Percentiles rank a stretch among this genome's conserved stretches.
phyloP scores from a whole-genome alignment of 768 basidiomycete genomes.

The Naganishia friedmannii region DNA sequence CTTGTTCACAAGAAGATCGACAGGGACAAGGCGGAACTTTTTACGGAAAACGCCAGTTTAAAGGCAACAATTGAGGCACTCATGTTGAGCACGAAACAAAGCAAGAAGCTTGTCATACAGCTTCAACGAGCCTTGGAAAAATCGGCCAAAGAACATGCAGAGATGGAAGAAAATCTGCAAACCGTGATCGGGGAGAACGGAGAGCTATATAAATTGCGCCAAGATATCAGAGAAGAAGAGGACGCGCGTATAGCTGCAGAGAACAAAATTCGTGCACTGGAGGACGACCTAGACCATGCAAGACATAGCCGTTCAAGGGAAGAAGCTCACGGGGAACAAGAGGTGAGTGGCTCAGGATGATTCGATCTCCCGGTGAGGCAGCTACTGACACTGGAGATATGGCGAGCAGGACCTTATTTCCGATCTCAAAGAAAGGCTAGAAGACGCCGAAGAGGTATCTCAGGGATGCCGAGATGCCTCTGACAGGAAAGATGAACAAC shows the following conservation, averaged over 20 bases:
- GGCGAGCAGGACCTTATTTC: conserved; percentile 37
- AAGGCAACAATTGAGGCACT: conserved; percentile 89
- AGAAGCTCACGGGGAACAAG: conserved; percentile 46
- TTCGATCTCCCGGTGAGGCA: conserved; percentile 31
- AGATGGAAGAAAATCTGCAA: conserved; percentile 67
- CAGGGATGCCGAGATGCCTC: not conserved
- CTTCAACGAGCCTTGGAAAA: conserved; percentile 48
- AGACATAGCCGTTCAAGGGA: conserved; percentile 47
- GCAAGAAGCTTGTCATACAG: conserved; percentile 81
- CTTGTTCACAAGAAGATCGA: conserved; percentile 83
- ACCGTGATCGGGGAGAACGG: conserved; percentile 56
- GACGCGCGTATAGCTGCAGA: conserved; percentile 9
- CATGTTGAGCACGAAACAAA: conserved; percentile 84
- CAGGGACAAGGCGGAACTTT: conserved; percentile 84
- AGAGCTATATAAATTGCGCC: conserved; percentile 13
- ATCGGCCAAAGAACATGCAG: conserved; percentile 53
- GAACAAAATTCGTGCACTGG: conserved; percentile 57
- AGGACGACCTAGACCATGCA: conserved; percentile 63
- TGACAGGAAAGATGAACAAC: conserved; percentile 17
- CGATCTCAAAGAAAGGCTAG: conserved; percentile 35
- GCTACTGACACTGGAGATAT: conserved; percentile 39
- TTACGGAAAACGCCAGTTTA: conserved; percentile 87
- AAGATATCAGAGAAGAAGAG: conserved; percentile 9
- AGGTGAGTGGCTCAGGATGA: conserved; percentile 13
- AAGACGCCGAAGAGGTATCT: conserved; percentile 32